phyloP scores from a whole-genome alignment of 176 grass and related monocot genomes.

The Oropetium thomaeum region DNA sequence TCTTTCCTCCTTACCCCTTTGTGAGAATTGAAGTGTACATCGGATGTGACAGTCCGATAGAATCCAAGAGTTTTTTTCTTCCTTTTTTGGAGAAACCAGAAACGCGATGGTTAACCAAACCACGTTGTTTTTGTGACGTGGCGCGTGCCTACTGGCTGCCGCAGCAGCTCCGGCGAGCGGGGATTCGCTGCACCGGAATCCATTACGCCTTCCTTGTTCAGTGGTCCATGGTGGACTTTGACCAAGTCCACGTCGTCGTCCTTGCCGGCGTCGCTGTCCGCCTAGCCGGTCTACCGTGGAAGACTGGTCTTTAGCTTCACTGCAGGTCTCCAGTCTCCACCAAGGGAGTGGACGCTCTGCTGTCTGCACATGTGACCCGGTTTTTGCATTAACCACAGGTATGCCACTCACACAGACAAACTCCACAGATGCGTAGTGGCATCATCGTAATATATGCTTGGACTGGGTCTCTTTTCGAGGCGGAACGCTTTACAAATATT shows the following conservation, averaged over 20 bases:
- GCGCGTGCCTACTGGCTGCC: not conserved
- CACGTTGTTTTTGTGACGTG: constrained; percentile 17
- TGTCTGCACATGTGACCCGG: not conserved
- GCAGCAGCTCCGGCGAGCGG: not conserved
- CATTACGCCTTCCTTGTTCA: not conserved
- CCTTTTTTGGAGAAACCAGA: no score
- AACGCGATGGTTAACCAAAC: no score
- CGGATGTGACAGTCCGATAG: no score
- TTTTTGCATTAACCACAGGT: not conserved
- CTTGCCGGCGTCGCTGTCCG: constrained; percentile 25
- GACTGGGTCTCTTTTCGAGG: not conserved
- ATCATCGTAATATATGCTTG: constrained; percentile 1
- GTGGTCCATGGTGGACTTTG: constrained; percentile 16
- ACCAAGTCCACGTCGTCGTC: constrained; percentile 19
- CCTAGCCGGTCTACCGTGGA: constrained; percentile 26
- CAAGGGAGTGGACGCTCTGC: not conserved
- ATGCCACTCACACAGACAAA: not conserved
- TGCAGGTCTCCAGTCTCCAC: not conserved
- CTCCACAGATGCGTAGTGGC: not conserved
- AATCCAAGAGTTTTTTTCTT: no score
- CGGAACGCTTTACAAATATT: constrained; percentile 32
- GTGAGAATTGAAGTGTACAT: no score
- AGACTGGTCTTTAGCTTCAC: not conserved
- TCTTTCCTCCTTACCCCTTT: no score
- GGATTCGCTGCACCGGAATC: constrained; percentile 1